phyloP scores from a whole-genome alignment of 225 moss, liverwort and hornwort species.

The Sphagnum tenellum region DNA sequence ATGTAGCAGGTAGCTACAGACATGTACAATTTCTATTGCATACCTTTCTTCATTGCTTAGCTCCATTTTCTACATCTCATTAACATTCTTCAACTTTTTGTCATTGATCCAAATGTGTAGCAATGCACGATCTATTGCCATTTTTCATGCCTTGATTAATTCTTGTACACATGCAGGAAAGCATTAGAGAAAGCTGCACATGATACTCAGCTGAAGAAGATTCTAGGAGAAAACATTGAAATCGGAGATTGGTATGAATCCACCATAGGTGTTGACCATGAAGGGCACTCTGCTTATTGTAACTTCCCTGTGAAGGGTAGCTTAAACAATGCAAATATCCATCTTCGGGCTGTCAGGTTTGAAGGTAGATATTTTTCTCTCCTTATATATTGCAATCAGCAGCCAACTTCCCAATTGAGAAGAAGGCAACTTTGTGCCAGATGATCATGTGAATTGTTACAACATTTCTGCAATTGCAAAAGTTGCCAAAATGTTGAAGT shows the following conservation, averaged over 20 bases:
- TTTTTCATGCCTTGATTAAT: slow-evolving; percentile 7
- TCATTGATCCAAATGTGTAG: no score
- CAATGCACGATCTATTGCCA: no score
- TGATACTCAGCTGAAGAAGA: slow-evolving; percentile 44
- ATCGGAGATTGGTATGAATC: slow-evolving; percentile 68
- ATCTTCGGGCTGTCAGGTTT: slow-evolving; percentile 68
- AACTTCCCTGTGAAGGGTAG: slow-evolving; percentile 76
- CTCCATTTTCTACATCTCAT: no score
- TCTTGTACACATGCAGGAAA: slow-evolving; percentile 21
- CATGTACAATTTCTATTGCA: no score
- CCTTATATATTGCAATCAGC: background rate
- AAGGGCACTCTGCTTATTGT: slow-evolving; percentile 76
- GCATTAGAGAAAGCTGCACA: slow-evolving; percentile 58
- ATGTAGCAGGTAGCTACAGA: slow-evolving; percentile 27
- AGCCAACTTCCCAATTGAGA: no score
- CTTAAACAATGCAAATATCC: slow-evolving; percentile 58
- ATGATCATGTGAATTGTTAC: no score
- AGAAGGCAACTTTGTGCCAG: no score
- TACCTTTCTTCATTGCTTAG: no score
- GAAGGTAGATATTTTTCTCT: slow-evolving; percentile 27
- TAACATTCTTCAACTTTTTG: no score
- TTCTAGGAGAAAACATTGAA: slow-evolving; percentile 66
- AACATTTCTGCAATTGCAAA: no score
- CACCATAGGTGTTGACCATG: slow-evolving; percentile 63
- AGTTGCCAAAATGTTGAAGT: no score